Conservation (phyloP, 2,329 filamentous ascomycete species). For the Gremmenia infestans region DNA sequence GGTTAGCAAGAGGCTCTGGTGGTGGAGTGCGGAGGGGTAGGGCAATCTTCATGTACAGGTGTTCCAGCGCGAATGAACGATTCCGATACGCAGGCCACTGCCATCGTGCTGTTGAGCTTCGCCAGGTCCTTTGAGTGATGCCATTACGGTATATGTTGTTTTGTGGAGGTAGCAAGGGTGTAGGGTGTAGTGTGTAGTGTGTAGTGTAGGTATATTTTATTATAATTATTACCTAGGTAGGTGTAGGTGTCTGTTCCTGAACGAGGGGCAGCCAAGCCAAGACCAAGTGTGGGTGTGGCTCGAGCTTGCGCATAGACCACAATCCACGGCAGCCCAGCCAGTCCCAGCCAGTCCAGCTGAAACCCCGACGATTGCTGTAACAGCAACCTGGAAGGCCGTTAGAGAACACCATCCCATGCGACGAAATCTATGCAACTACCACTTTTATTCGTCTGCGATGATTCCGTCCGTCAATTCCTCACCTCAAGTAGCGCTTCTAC, state of each 20-base stretch:
- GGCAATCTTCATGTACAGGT: slow-evolving; percentile 21
- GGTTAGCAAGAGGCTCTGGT: not conserved
- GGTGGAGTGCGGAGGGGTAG: slow-evolving; percentile 8
- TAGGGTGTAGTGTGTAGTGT: no score
- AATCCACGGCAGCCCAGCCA: no score
- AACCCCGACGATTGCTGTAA: not conserved
- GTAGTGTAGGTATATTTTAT: not conserved
- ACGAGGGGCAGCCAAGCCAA: no score
- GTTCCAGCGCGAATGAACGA: slow-evolving; percentile 97
- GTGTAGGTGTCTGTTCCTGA: no score
- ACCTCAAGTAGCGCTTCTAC: no score
- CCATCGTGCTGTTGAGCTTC: slow-evolving; percentile 59
- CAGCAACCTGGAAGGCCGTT: no score
- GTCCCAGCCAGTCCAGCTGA: no score
- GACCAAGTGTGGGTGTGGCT: not conserved
- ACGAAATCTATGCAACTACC: no score
- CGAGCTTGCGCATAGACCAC: not conserved
- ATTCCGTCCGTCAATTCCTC: no score
- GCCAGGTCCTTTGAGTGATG: slow-evolving; percentile 54
- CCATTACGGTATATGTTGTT: slow-evolving; percentile 14
- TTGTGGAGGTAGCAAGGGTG: not conserved
- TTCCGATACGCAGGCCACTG: slow-evolving; percentile 78
- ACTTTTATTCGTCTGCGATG: no score
- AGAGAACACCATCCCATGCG: no score
- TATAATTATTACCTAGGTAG: not conserved